Base-by-base conservation (phyloP, 257 asterid species). In the Gentiana dahurica region DNA sequence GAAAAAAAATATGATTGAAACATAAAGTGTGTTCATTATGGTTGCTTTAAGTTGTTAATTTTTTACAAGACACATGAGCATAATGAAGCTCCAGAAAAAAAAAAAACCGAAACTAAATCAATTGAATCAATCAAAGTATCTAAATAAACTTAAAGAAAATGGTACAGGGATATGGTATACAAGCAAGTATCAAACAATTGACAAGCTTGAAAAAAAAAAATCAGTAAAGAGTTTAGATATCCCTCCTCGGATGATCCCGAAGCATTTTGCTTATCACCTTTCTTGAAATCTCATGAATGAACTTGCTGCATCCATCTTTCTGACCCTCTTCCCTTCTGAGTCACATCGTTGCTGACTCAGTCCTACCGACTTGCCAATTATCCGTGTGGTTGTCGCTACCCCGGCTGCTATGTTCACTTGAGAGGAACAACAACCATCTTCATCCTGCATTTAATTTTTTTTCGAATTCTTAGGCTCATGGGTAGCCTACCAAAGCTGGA, bases 401-500 rank as follows among this genome's bases (percentile, higher is more conserved):
- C 34, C 15, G 0, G 13, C 53, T 8, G 55, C 55, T 24, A 43
- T 8, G n/a, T 59, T 53, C 13, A 11, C 39, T 34, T 55, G 54
- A 13, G 72, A 61, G 10, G 72, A 67, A 36, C 51, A 65, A 46
- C 65, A 65, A 3, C 36, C 65, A 45, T 59, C 71, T 55, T 65
- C 65, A 10, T 65, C 70, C 65, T 36, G 34, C 1, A 34, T 6
- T 33, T 3, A 51, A 51, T 12, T 24, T 3, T 3, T 34, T 32
- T 2, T 32, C 33, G 12, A 13, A 38, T 55, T 4, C 36, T 15
- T 35, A 55, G 32, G 24, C 12, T 35, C 59, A 8, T n/a, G 11
- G n/a, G 36, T 55, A 9, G 0, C 24, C 41, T 4, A 5, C 6
- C 8, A 53, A 51, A 15, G 36, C 2, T 51, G 33, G 0, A 33